Conservation (phyloP, 2,329 filamentous ascomycete species). For the Alternaria triticimaculans region DNA sequence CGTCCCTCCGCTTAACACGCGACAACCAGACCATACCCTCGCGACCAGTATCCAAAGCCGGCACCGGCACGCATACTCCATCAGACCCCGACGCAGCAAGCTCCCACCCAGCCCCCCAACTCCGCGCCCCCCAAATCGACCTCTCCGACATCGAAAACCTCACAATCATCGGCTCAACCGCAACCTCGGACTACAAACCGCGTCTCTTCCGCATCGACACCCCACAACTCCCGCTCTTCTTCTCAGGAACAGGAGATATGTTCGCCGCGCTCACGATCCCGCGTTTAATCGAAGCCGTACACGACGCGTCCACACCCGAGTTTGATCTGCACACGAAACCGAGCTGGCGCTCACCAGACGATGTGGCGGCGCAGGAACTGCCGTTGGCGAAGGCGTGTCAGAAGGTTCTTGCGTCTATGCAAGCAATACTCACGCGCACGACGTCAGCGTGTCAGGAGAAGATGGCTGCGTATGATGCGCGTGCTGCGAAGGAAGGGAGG, state of each 20-base stretch:
- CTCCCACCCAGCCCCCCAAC: slow-evolving; percentile 10
- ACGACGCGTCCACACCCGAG: slow-evolving; percentile 46
- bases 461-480: slow-evolving; percentile 58
- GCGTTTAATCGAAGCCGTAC: slow-evolving; percentile 82
- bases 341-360: slow-evolving; percentile 80
- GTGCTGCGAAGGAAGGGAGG: slow-evolving; percentile 55
- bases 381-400: slow-evolving; percentile 84
- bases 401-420: slow-evolving; percentile 92
- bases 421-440: slow-evolving; percentile 76
- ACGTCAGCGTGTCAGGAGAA: slow-evolving; percentile 70
- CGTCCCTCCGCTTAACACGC: slow-evolving; percentile 75
- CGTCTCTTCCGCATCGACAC: slow-evolving; percentile 90
- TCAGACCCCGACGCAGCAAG: slow-evolving; percentile 22
- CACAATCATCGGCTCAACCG: slow-evolving; percentile 79
- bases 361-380: slow-evolving; percentile 70
- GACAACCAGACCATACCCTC: slow-evolving; percentile 54
- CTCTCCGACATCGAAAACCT: slow-evolving; percentile 53
- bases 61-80: slow-evolving; percentile 32
- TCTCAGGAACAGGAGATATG: slow-evolving; percentile 97
- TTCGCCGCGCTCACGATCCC: slow-evolving; percentile 91
- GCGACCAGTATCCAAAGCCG: slow-evolving; percentile 41
- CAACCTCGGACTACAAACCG: slow-evolving; percentile 67
- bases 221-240: slow-evolving; percentile 88
- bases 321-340: slow-evolving; percentile 58
- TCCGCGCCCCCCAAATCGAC: slow-evolving; percentile 2